Evolutionary conservation across 1,139 yeast genomes (phyloP).

Genomic region (Hyphopichia fennica): DNA sequence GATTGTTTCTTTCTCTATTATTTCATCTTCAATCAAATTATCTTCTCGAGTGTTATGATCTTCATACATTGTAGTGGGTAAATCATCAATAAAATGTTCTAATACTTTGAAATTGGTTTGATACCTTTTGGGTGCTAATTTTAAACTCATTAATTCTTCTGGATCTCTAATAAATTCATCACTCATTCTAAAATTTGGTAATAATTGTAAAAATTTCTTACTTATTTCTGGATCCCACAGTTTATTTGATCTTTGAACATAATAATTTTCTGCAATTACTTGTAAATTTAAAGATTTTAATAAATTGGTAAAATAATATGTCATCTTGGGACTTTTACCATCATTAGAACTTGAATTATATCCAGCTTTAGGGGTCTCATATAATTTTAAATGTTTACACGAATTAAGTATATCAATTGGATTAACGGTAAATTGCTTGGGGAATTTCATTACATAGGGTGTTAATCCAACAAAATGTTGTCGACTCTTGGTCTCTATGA

Average conservation of each 20-base stretch:
- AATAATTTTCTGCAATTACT: neutral
- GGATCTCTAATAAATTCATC: constrained; percentile 5
- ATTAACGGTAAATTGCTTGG: constrained; percentile 1
- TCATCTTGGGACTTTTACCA: constrained; percentile 3
- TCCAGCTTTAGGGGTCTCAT: constrained; percentile 6
- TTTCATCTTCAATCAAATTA: constrained; percentile 8
- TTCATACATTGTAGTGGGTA: constrained; percentile 8
- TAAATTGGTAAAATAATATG: neutral
- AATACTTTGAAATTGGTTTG: neutral
- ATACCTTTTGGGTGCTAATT: neutral
- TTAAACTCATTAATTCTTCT: neutral
- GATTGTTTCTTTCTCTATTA: constrained; percentile 11
- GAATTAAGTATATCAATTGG: neutral
- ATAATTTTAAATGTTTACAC: constrained; percentile 1
- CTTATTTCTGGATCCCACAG: neutral
- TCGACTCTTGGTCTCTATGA: constrained; percentile 8
- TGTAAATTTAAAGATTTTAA: neutral
- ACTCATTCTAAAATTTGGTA: neutral
- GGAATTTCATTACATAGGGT: neutral
- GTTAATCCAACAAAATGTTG: constrained; percentile 1
- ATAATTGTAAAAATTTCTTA: neutral
- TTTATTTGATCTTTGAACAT: neutral
- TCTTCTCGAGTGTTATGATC: constrained; percentile 6
- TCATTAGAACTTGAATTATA: neutral
- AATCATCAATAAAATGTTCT: neutral